Evolutionary conservation across 2,329 filamentous ascomycete species (phyloP), one percentile per base, ranked within the genome.

Genomic region (Nemania abortiva): DNA sequence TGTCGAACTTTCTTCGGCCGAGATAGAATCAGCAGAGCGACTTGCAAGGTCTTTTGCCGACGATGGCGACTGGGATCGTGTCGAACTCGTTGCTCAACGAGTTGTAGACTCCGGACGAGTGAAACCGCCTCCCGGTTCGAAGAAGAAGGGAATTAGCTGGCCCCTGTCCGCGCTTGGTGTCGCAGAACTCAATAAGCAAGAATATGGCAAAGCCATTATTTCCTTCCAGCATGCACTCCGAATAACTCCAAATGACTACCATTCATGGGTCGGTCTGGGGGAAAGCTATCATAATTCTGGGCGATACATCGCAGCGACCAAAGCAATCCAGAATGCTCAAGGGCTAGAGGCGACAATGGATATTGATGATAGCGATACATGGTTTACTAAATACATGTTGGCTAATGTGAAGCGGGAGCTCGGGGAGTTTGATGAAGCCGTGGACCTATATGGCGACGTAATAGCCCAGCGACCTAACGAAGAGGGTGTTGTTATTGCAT

Each of bases 311-410:
- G 95, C 96, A n/a, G 95, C 96, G 0, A 93, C 92, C 3, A 95
- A 96, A 77, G 94, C 96, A 0, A 96, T 98, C 73, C 85, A 92
- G 39, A 92, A 97, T 76, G 96, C 95, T 0, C 91, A 95, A 77
- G 88, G 87, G 63, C 85, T 97, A 4, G 92, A 95, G 70, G 85
- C 88, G 31, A 84, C 86, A 1, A 79, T 87, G 0, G 79, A 84
- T n/a, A 77, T 86, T 76, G 80, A 87, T 54, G 84, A 88, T 39
- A 89, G 88, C 0, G 92, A 97, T 73, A 92, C 89, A 10, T 99
- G 96, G 96, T 99, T 98, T 79, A 95, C 95, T 7, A 93, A 93
- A 77, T 98, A 98, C 80, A 97, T 99, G 91, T 88, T 98, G 69
- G 95, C 94, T 49, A 98, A 99, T 76, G 93, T 99, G 63, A 94